Base-by-base conservation (phyloP, 208 protist species). In the Leishmania mexicana region DNA sequence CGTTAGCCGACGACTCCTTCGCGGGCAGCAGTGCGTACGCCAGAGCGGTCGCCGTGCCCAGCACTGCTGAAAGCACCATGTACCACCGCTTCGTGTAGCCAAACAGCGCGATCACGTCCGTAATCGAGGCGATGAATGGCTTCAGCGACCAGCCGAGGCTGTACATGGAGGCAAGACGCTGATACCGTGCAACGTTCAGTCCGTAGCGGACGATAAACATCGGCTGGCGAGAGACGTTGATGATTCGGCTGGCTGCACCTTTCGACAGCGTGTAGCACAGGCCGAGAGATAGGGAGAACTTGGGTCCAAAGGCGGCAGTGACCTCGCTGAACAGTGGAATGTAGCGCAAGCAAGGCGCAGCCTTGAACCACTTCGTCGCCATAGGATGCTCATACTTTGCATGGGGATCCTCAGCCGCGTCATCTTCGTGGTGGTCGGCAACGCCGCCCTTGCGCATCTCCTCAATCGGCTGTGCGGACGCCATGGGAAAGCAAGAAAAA, bases 81-180 rank as follows among this genome's bases (percentile, higher is more conserved):
- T 91, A 91, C 83, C 83, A 93, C 21, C 87, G 81, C 84, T 93
- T 93, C 51, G 81, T 86, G 83, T 88, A 93, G 67, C 85, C 85
- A n/a, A 90, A 85, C 5, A 93, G 60, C 13, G 83, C 77, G 58
- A 92, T 78, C 62, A 83, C 74, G 75, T 91, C 87, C 47, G 85
- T 85, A 54, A 90, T 38, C 51, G 88, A 78, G 4, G 85, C 89
- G n/a, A 83, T 85, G 49, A 89, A 75, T 6, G 87, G 84, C 80
- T 93, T 92, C 47, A 92, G 57, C 6, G 88, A 85, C 81, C 78
- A 88, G n/a, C 84, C 91, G 76, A 93, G 83, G 19, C 40, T 79
- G 53, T 76, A 58, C 60, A 93, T 72, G 75, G 64, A 78, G 11
- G 67, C 62, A 53, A 91, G 84, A n/a, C 86, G 83, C 71, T 94